Conservation (phyloP, 2,329 filamentous ascomycete species). For the Cercospora beticola region DNA sequence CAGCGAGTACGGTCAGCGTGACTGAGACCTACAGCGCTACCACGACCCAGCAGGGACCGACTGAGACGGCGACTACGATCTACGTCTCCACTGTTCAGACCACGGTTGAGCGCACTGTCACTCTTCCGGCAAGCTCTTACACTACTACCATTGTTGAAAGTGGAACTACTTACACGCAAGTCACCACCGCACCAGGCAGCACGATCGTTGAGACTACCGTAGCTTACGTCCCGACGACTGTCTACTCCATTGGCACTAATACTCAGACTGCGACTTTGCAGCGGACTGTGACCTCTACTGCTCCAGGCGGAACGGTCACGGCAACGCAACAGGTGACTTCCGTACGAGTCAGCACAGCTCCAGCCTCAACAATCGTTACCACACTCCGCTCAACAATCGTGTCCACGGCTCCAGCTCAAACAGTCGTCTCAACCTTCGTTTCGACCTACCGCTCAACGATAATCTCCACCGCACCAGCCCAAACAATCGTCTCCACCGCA, state of each 20-base stretch:
- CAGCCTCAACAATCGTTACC: not conserved
- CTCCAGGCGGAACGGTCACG: not conserved
- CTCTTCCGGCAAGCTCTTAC: conserved; percentile 8
- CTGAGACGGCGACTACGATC: not conserved
- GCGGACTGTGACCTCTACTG: not conserved
- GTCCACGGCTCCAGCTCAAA: not conserved
- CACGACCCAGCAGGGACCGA: not conserved
- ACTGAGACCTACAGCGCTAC: not conserved
- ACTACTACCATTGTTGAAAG: conserved; percentile 1
- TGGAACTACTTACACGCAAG: not conserved
- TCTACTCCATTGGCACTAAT: not conserved
- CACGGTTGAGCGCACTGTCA: not conserved
- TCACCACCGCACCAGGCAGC: not conserved
- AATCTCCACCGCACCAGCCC: not conserved
- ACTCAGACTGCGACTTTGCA: not conserved
- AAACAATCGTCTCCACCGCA: not conserved
- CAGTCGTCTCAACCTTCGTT: not conserved
- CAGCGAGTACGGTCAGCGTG: not conserved
- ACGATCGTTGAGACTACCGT: not conserved
- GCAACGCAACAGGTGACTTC: not conserved
- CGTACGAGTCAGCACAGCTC: not conserved
- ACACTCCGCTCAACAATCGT: not conserved
- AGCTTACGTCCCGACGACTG: not conserved
- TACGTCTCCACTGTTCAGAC: not conserved
- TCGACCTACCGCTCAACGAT: not conserved